Evolutionary conservation across 106 monocot species (phyloP).

Genomic region (Triglochin maritima): DNA sequence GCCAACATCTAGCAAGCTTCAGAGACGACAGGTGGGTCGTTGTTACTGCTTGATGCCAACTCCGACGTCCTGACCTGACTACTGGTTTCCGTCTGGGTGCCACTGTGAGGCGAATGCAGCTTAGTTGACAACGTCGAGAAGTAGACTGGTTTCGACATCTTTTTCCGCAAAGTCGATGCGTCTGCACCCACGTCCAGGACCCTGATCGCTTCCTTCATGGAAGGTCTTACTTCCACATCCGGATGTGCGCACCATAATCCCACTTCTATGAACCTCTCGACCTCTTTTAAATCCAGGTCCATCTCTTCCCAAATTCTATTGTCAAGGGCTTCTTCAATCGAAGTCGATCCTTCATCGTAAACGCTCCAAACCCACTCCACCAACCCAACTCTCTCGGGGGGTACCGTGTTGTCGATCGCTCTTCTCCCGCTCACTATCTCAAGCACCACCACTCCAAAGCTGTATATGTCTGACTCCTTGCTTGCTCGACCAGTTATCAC

Average conservation of each 20-base stretch:
- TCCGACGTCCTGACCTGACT: too few species aligned
- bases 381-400: not conserved
- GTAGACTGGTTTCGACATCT: too few species aligned
- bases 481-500: not conserved
- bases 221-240: not conserved
- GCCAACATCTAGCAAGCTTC: too few species aligned
- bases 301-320: not conserved
- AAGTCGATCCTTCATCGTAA: not conserved
- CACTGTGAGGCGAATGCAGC: too few species aligned
- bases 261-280: conserved; percentile 9
- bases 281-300: not conserved
- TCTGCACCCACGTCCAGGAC: too few species aligned
- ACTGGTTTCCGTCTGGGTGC: too few species aligned
- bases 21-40: too few species aligned
- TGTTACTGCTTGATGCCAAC: too few species aligned
- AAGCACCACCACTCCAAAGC: conserved; percentile 12
- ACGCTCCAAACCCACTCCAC: conserved; percentile 7
- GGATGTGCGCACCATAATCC: conserved; percentile 13
- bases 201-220: conserved; percentile 4
- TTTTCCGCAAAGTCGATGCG: too few species aligned
- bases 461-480: conserved; percentile 13
- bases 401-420: not conserved
- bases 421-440: conserved; percentile 19
- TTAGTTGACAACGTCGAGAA: too few species aligned
- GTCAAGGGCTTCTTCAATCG: conserved; percentile 6